These are phyloP conservation scores for Eucalyptus sp. DNA, from an alignment of 345 rosid genomes.

Conservation along the genomic window DNA sequence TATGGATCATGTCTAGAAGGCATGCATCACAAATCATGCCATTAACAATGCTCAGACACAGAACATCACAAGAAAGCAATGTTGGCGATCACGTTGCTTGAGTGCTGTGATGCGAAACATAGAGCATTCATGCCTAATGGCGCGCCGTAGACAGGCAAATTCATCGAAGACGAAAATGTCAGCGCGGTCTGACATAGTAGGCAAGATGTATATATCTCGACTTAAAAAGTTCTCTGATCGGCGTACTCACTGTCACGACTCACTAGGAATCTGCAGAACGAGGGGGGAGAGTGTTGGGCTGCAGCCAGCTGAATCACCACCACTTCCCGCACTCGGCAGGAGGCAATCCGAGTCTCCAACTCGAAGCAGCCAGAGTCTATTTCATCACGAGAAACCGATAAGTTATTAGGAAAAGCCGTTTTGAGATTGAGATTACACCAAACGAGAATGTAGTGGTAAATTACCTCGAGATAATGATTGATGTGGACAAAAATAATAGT, in stretches of 20 bases:
- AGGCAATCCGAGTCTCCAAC: conserved; percentile 79
- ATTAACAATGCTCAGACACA: not conserved
- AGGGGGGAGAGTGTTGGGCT: conserved; percentile 49
- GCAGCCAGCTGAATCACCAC: conserved; percentile 78
- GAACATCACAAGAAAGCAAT: not conserved
- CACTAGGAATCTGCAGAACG: conserved; percentile 74
- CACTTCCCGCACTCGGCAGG: conserved; percentile 82
- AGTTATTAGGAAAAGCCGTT: not conserved
- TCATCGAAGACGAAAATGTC: not conserved
- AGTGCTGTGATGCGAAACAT: not conserved
- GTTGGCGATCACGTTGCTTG: too few species aligned
- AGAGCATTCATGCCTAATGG: not conserved
- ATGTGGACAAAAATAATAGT: conserved; percentile 91
- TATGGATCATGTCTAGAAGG: not conserved
- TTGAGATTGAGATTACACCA: not conserved
- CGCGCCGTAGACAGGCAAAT: not conserved
- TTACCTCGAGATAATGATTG: not conserved
- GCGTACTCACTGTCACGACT: not conserved
- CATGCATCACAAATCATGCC: not conserved
- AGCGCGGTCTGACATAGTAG: not conserved
- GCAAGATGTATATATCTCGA: not conserved
- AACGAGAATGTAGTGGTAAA: not conserved
- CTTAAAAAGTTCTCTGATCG: not conserved
- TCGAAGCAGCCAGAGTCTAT: conserved; percentile 95
- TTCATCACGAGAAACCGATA: not conserved